Evolutionary conservation across 83 land plant genomes (phyloP).

Genomic region (Diphasiastrum complanatum): DNA sequence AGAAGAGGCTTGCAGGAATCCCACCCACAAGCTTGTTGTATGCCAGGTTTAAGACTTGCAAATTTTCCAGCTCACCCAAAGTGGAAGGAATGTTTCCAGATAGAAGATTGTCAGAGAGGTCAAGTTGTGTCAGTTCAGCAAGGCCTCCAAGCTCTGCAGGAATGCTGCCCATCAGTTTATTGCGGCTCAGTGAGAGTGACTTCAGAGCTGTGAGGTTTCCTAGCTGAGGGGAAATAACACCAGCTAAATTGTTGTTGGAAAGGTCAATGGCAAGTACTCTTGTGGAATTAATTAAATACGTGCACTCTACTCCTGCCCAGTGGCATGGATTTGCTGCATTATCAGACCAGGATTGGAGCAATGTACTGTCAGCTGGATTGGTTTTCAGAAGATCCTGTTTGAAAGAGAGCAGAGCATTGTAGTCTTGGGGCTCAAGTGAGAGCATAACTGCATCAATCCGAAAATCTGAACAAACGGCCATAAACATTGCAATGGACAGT

Average conservation of each 20-base stretch:
- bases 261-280: neutral
- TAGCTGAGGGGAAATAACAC: neutral
- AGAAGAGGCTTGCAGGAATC: neutral
- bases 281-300: too few relatives aligned
- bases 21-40: slow-evolving; percentile 2
- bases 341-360: too few relatives aligned
- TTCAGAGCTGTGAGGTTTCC: neutral
- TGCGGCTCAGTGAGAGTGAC: neutral
- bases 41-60: neutral
- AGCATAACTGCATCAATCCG: too few relatives aligned
- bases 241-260: neutral
- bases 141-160: neutral
- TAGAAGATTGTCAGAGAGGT: neutral
- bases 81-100: neutral
- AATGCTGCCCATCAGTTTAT: neutral
- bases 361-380: too few relatives aligned
- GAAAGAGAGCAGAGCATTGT: too few relatives aligned
- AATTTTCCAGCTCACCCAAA: neutral
- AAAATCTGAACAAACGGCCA: too few relatives aligned
- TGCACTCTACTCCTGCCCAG: too few relatives aligned
- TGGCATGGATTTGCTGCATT: too few relatives aligned
- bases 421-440: too few relatives aligned
- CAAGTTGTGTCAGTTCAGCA: neutral
- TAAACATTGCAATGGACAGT: too few relatives aligned
- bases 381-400: too few relatives aligned